These are phyloP conservation scores for Solanum rostratum DNA, from an alignment of 257 asterid genomes.

Conservation along the genomic window DNA sequence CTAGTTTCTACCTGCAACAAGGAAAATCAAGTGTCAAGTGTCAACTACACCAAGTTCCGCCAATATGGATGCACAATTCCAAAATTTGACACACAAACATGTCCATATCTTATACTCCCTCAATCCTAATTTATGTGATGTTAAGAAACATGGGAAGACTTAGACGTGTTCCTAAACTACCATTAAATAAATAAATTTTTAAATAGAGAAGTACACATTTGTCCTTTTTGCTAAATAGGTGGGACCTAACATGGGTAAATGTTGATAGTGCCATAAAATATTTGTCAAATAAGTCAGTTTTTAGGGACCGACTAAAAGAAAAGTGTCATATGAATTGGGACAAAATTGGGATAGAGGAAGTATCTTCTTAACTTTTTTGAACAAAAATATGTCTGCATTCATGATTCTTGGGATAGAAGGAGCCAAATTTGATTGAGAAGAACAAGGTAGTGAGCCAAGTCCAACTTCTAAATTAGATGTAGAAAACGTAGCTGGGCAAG, in stretches of 20 bases:
- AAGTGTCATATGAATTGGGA: neutral
- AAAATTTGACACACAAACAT: neutral
- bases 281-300: neutral
- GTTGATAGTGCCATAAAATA: neutral
- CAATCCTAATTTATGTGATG: neutral
- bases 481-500: neutral
- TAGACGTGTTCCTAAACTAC: neutral
- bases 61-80: neutral
- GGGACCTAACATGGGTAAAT: neutral
- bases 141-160: neutral
- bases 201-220: neutral
- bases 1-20: conserved; percentile 32
- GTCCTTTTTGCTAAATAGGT: neutral
- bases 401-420: neutral
- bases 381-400: neutral
- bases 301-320: too few relatives aligned
- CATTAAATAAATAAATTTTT: neutral
- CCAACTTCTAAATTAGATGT: neutral
- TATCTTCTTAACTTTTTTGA: neutral
- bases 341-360: too few relatives aligned
- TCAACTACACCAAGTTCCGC: neutral
- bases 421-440: neutral
- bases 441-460: neutral
- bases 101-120: neutral
- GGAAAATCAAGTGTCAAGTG: conserved; percentile 3